These are phyloP conservation scores for Gliomastix tumulicola DNA, from an alignment of 2,329 filamentous ascomycete species.

Conservation along the genomic window DNA sequence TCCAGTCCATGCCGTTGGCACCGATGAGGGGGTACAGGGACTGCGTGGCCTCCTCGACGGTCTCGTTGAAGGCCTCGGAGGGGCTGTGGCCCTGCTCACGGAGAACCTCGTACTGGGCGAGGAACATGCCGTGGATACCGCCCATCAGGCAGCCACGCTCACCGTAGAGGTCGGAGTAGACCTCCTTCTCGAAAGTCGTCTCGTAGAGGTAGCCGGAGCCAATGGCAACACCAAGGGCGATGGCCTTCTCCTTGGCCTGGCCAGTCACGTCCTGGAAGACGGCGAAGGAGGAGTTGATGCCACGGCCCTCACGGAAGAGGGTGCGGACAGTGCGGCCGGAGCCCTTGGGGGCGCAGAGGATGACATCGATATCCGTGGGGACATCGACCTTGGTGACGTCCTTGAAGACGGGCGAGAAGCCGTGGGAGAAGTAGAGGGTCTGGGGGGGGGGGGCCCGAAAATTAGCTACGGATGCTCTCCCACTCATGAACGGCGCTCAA, in stretches of 20 bases:
- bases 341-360: constrained; percentile 98
- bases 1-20: constrained; percentile 99
- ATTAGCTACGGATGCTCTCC: no score
- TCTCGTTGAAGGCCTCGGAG: constrained; percentile 99
- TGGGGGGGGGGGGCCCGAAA: constrained; percentile 21
- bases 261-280: constrained; percentile 98
- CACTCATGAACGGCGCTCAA: neutral
- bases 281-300: constrained; percentile 98
- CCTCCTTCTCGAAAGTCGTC: constrained; percentile 99
- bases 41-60: constrained; percentile 98
- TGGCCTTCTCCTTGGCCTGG: constrained; percentile 95
- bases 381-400: constrained; percentile 98
- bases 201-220: constrained; percentile 99
- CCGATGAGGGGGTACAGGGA: constrained; percentile 96
- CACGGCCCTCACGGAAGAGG: constrained; percentile 97
- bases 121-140: constrained; percentile 99
- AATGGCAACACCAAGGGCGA: constrained; percentile 93
- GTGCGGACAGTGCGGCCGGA: constrained; percentile 97
- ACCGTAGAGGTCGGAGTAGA: constrained; percentile 99
- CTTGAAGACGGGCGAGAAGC: constrained; percentile 99
- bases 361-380: constrained; percentile 92
- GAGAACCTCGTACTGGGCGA: constrained; percentile 99
- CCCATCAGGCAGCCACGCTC: constrained; percentile 99
- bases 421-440: constrained; percentile 99
- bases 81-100: constrained; percentile 97